Percentiles rank a stretch among this genome's conserved stretches.
These are phyloP conservation scores for Didymella sp. DNA, from an alignment of 2,329 filamentous ascomycete genomes.

Conservation along the genomic window DNA sequence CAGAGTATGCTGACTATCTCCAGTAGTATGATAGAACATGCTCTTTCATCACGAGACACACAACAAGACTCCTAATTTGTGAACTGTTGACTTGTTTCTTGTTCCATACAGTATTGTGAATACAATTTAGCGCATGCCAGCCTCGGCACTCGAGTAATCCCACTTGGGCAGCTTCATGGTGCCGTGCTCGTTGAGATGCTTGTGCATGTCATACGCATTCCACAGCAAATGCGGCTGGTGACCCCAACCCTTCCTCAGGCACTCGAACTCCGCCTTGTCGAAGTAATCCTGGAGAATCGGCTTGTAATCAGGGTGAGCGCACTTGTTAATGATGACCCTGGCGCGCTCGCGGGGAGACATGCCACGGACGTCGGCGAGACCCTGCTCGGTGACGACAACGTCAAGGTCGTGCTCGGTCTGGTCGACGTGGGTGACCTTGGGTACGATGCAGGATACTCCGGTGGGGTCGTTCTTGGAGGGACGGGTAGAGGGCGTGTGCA, in stretches of 20 bases:
- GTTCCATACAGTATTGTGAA: neutral
- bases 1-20: neutral
- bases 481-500: constrained; percentile 86
- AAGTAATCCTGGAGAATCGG: constrained; percentile 85
- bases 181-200: constrained; percentile 79
- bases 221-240: constrained; percentile 89
- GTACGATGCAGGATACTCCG: constrained; percentile 87
- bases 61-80: neutral
- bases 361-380: constrained; percentile 84
- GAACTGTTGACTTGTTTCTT: neutral
- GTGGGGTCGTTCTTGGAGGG: constrained; percentile 83
- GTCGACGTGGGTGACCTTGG: constrained; percentile 90
- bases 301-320: constrained; percentile 82
- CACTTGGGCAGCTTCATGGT: constrained; percentile 85
- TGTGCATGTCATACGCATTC: constrained; percentile 89
- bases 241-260: constrained; percentile 83
- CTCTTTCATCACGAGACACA: neutral
- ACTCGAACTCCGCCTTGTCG: constrained; percentile 85
- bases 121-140: constrained; percentile 7
- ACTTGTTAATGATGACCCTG: constrained; percentile 84
- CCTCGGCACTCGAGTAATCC: constrained; percentile 47
- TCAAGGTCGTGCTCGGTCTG: constrained; percentile 94
- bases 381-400: constrained; percentile 80
- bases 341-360: constrained; percentile 81
- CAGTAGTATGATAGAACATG: neutral